These are phyloP conservation scores for Neurospora crassa DNA, from an alignment of 2,329 filamentous ascomycete genomes.

Conservation along the genomic window DNA sequence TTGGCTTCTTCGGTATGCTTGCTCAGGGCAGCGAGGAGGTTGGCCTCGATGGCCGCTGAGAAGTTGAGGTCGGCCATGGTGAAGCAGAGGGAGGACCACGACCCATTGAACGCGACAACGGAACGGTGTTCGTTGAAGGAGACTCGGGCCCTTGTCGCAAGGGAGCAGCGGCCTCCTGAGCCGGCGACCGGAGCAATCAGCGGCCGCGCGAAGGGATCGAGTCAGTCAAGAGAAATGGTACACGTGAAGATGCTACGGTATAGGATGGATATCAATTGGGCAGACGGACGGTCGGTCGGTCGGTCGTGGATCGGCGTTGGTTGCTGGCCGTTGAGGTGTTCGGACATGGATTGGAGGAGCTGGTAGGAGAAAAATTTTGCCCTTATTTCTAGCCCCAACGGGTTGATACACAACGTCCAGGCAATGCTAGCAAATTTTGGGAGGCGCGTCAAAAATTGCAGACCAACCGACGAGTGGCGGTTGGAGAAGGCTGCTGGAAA, in stretches of 20 bases:
- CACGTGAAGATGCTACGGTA: not conserved
- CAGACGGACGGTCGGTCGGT: not conserved
- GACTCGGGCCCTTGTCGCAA: not conserved
- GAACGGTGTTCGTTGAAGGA: not conserved
- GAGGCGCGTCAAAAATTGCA: not conserved
- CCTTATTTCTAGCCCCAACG: conserved; percentile 23
- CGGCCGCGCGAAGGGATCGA: not conserved
- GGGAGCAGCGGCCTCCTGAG: not conserved
- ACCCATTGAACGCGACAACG: conserved; percentile 11
- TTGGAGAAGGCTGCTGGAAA: not conserved
- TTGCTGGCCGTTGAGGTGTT: not conserved
- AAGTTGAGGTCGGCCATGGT: conserved; percentile 15
- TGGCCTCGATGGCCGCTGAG: conserved; percentile 12
- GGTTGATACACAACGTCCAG: conserved; percentile 18
- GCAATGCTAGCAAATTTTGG: conserved; percentile 1
- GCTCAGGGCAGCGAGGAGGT: conserved; percentile 17
- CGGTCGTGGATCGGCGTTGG: not conserved
- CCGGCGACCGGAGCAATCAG: not conserved
- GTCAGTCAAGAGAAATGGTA: not conserved
- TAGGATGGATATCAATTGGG: not conserved
- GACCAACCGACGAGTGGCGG: not conserved
- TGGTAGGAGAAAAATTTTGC: conserved; percentile 20
- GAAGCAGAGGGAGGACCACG: conserved; percentile 3
- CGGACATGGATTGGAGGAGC: conserved; percentile 1
- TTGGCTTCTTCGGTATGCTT: not conserved